Evolutionary conservation across 2,329 filamentous ascomycete species (phyloP).

Genomic region (Phyllosticta capitalensis): DNA sequence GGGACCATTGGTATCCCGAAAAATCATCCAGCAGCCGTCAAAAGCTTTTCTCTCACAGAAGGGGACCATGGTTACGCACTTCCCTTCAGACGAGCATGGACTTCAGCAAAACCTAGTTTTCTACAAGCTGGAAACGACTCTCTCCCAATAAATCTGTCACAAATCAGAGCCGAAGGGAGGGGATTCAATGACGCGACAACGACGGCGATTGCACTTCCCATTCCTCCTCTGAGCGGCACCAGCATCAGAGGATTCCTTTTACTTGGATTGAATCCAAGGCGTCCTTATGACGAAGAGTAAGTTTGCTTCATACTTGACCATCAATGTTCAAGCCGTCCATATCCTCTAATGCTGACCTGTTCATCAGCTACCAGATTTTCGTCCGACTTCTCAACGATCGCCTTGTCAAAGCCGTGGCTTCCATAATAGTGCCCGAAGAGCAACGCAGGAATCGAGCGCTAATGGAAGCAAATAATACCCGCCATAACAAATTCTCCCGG

Average conservation of each 20-base stretch:
- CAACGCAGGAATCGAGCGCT: conserved; percentile 3
- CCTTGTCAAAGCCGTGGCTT: conserved; percentile 9
- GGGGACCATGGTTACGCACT: background rate
- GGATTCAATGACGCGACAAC: conserved; percentile 4
- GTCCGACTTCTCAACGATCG: conserved; percentile 6
- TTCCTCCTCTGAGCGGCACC: conserved; percentile 8
- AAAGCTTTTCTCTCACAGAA: conserved; percentile 4
- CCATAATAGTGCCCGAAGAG: conserved; percentile 5
- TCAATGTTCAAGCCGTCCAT: too few relatives aligned
- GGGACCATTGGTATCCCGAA: conserved; percentile 1
- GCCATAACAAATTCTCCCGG: background rate
- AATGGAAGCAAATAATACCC: conserved; percentile 1
- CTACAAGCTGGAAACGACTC: background rate
- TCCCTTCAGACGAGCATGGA: conserved; percentile 8
- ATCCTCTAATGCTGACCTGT: too few relatives aligned
- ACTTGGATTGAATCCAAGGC: conserved; percentile 4
- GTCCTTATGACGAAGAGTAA: conserved; percentile 7
- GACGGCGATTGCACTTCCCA: conserved; percentile 1
- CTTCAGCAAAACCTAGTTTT: conserved; percentile 5
- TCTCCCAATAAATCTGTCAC: background rate
- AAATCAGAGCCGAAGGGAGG: background rate
- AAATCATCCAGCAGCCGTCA: background rate
- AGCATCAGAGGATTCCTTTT: conserved; percentile 6
- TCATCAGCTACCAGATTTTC: conserved; percentile 1
- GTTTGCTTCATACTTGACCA: too few relatives aligned